Evolutionary conservation across 2,329 filamentous ascomycete genomes (phyloP), one percentile per base, ranked within the genome.

Genomic region (Aspergillus quadricinctus): DNA sequence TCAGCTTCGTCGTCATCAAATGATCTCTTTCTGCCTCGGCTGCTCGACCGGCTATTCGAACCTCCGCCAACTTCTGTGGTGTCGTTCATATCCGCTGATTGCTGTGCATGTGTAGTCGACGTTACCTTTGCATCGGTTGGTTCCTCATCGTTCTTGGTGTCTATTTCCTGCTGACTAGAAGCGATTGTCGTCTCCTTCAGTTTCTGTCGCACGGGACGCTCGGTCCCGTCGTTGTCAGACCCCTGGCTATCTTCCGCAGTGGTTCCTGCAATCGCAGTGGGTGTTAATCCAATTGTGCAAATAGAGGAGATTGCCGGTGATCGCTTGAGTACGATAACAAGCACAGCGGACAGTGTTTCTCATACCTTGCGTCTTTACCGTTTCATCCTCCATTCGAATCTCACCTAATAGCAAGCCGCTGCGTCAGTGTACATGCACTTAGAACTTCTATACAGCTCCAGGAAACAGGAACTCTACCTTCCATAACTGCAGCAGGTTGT

Each of bases 101-200:
- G 59, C 52, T 50, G 55, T 54, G 53, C 58, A 17, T 17, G 2
- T 35, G 31, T 11, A 43, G n/a, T 9, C 40, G n/a, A 21, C 7
- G 11, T 27, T 21, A 14, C 21, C 43, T 46, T 23, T 21, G 19
- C n/a, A 14, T 10, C 23, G 21, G 43, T 27, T 6, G 5, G 21
- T 46, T 27, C 11, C 19, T 17, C 5, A 17, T 17, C 43, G 43
- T 46, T 17, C 21, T 46, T 23, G 23, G n/a, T 7, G 11, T 2
- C 14, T 25, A 56, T 54, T n/a, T 40, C 49, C 21, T 66, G 55
- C 19, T 64, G 62, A 6, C 58, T 61, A 19, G 77, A 72, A 41
- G 79, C 80, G 55, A 87, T 84, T n/a, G 81, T 78, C 3, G 84
- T 84, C 64, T 86, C 81, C 69, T 84, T 81, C 53, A 87, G 73